Conservation (phyloP, 495 filamentous ascomycete genomes). For the Talaromyces liani region DNA sequence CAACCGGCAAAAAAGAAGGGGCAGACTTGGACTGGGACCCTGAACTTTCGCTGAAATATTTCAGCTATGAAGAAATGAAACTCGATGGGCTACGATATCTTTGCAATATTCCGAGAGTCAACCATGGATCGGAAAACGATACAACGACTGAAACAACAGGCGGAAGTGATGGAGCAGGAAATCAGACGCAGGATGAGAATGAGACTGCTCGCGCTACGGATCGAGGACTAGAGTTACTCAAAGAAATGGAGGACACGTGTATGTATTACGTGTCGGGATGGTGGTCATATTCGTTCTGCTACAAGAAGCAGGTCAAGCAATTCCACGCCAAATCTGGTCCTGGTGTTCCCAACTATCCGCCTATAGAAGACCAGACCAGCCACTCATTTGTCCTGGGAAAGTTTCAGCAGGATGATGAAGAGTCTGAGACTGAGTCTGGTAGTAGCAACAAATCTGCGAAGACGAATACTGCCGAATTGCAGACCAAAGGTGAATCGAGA, state of each 20-base stretch:
- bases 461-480: slow-evolving; percentile 53
- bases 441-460: slow-evolving; percentile 21
- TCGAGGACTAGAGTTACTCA: slow-evolving; percentile 82
- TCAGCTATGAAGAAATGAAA: slow-evolving; percentile 49
- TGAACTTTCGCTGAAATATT: neutral
- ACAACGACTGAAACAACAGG: slow-evolving; percentile 24
- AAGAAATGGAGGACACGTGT: slow-evolving; percentile 78
- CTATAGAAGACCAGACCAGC: slow-evolving; percentile 64
- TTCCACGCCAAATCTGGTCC: slow-evolving; percentile 76
- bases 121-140: slow-evolving; percentile 23
- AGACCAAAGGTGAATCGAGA: slow-evolving; percentile 72
- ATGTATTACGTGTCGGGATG: slow-evolving; percentile 88
- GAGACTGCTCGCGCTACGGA: slow-evolving; percentile 79
- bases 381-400: slow-evolving; percentile 75
- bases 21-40: slow-evolving; percentile 2
- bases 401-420: slow-evolving; percentile 28
- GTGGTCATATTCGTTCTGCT: slow-evolving; percentile 98
- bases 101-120: slow-evolving; percentile 74
- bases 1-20: neutral
- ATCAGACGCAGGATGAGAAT: slow-evolving; percentile 66
- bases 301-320: slow-evolving; percentile 78
- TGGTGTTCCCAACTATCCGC: slow-evolving; percentile 62
- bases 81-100: slow-evolving; percentile 66
- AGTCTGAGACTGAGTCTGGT: slow-evolving; percentile 20
- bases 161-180: slow-evolving; percentile 22